Percentiles rank a stretch among this genome's conserved stretches.
Evolutionary conservation across 306 rosid genomes (phyloP).

Genomic region (Sechiopsis laciniata): DNA sequence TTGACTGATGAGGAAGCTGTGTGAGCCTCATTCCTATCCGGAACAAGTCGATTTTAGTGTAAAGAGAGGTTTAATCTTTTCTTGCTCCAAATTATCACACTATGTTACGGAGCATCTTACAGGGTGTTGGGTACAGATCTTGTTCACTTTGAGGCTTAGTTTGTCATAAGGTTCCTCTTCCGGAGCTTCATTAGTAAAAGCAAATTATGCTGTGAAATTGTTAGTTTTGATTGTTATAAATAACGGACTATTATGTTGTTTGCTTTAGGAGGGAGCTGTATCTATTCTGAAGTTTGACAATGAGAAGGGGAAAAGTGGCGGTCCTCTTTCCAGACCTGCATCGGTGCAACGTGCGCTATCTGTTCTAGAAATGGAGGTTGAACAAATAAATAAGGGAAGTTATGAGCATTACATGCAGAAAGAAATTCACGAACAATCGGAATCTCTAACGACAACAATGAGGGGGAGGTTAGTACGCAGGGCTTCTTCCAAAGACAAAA

Average conservation of each 20-base stretch:
- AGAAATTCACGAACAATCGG: constrained; percentile 98
- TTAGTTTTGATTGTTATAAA: background rate
- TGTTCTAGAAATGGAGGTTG: constrained; percentile 93
- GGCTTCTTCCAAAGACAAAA: constrained; percentile 69
- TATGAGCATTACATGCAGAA: constrained; percentile 97
- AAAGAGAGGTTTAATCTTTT: background rate
- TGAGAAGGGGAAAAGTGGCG: constrained; percentile 48
- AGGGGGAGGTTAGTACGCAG: constrained; percentile 85
- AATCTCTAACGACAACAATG: constrained; percentile 92
- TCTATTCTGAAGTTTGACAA: constrained; percentile 76
- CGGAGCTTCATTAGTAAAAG: background rate
- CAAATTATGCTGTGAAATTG: background rate
- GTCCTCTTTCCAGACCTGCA: constrained; percentile 58
- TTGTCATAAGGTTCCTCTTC: background rate
- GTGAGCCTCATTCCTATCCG: background rate
- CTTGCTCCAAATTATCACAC: background rate
- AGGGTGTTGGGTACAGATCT: background rate
- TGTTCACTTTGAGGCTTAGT: background rate
- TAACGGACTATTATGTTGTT: constrained; percentile 15
- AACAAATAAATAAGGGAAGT: constrained; percentile 90
- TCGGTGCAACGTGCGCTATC: constrained; percentile 93
- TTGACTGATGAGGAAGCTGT: background rate
- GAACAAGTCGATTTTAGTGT: background rate
- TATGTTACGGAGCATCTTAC: background rate
- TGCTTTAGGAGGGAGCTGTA: constrained; percentile 79